Percentiles rank a stretch among this genome's conserved stretches.
These are phyloP conservation scores for Pleurozium schreberi DNA, from an alignment of 225 moss, liverwort and hornwort species.

Conservation along the genomic window DNA sequence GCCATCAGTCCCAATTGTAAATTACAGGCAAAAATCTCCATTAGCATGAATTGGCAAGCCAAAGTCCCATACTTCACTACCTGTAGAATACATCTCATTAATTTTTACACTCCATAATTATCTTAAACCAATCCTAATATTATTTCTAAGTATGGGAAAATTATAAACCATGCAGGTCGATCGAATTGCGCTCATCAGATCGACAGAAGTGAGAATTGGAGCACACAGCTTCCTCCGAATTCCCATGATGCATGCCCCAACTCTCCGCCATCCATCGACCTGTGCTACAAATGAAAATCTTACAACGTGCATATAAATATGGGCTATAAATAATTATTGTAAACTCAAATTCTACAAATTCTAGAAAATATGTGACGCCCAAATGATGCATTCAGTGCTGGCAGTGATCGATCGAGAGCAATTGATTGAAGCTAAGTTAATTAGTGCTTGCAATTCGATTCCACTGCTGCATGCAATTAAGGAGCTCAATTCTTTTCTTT, in stretches of 20 bases:
- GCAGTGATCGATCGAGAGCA: too few relatives aligned
- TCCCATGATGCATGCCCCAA: neutral
- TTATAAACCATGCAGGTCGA: neutral
- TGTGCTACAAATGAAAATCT: neutral
- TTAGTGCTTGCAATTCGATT: too few relatives aligned
- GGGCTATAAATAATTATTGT: too few relatives aligned
- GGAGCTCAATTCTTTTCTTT: too few relatives aligned
- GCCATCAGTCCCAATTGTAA: neutral
- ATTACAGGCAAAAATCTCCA: too few relatives aligned
- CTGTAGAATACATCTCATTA: neutral
- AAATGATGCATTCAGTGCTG: too few relatives aligned
- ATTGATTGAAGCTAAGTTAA: too few relatives aligned
- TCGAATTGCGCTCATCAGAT: neutral
- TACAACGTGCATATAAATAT: too few relatives aligned
- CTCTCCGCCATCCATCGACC: too few relatives aligned
- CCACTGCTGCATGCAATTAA: too few relatives aligned
- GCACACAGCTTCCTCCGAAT: neutral
- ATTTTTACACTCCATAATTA: neutral
- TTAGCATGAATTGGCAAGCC: neutral
- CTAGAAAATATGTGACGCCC: neutral
- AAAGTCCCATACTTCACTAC: neutral
- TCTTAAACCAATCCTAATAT: neutral
- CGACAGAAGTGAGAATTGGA: neutral
- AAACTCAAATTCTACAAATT: neutral
- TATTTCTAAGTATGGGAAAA: neutral